Percentiles rank a stretch among this genome's conserved stretches.
Conservation (phyloP, 768 basidiomycete genomes). For the Fomitopsis pulvina region DNA sequence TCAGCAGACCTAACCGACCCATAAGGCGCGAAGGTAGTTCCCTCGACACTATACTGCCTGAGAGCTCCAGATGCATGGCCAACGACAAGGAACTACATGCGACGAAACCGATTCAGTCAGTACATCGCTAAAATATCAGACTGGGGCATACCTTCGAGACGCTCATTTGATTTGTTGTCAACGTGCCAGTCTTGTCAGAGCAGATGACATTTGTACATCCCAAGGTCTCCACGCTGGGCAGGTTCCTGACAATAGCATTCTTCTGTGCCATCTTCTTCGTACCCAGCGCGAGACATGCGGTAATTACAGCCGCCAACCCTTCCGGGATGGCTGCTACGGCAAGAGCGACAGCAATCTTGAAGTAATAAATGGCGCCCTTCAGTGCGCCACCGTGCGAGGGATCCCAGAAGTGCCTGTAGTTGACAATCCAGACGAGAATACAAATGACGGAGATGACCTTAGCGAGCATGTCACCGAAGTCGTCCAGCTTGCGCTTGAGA, state of each 20-base stretch:
- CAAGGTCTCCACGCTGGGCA: conserved; percentile 95
- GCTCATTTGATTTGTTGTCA: conserved; percentile 98
- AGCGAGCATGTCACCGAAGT: conserved; percentile 95
- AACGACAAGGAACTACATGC: conserved; percentile 65
- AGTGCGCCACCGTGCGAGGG: conserved; percentile 86
- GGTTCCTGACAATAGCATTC: conserved; percentile 94
- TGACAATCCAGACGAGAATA: conserved; percentile 96
- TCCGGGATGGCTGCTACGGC: conserved; percentile 99
- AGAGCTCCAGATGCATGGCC: conserved; percentile 43
- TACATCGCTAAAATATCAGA: neutral
- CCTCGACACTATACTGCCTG: conserved; percentile 77
- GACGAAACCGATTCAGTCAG: neutral
- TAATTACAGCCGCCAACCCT: conserved; percentile 97
- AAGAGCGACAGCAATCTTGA: conserved; percentile 98
- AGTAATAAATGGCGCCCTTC: conserved; percentile 96
- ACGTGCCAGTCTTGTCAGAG: conserved; percentile 95
- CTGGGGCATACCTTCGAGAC: conserved; percentile 59
- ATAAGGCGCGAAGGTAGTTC: conserved; percentile 85
- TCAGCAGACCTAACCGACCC: conserved; percentile 66
- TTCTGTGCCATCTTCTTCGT: conserved; percentile 99
- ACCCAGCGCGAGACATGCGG: conserved; percentile 91
- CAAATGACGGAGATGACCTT: conserved; percentile 98
- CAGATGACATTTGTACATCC: conserved; percentile 99
- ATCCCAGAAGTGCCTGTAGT: conserved; percentile 93
- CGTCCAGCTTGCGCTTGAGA: conserved; percentile 93